Percentiles rank a stretch among this genome's conserved stretches.
Conservation (phyloP, 192 early-diverging fungal species). For the Backusella sp. region DNA sequence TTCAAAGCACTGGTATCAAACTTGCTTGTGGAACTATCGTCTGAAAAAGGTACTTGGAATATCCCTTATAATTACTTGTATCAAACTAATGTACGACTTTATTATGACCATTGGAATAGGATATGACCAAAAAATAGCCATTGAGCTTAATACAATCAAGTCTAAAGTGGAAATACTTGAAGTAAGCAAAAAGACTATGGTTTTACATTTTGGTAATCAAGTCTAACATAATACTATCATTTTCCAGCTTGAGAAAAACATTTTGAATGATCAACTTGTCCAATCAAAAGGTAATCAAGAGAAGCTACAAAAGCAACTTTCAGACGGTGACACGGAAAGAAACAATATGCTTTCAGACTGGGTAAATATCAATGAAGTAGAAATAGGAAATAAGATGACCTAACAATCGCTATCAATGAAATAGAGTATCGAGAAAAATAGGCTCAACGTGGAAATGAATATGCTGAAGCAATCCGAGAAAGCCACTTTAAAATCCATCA, state of each 20-base stretch:
- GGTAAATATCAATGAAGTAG: not conserved
- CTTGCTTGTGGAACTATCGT: not conserved
- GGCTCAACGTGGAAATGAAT: not conserved
- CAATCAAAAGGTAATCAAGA: not conserved
- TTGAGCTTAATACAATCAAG: not conserved
- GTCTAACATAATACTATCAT: not conserved
- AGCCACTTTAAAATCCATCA: not conserved
- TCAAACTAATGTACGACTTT: not conserved
- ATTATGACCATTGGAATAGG: not conserved
- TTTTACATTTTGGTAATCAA: not conserved
- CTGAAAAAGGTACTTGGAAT: not conserved
- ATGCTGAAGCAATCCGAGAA: not conserved
- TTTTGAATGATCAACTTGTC: not conserved
- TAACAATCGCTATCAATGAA: not conserved
- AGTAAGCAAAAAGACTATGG: not conserved
- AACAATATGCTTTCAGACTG: not conserved
- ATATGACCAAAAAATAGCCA: not conserved
- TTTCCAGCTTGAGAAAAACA: not conserved
- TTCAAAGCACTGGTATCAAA: not conserved
- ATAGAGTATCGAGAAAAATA: not conserved
- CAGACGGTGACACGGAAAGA: not conserved
- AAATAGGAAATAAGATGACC: not conserved
- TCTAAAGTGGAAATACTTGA: not conserved
- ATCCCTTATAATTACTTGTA: not conserved
- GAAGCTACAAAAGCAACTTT: not conserved